Evolutionary conservation across 805 yeast genomes (phyloP).

Genomic region (Teunomyces cretensis): DNA sequence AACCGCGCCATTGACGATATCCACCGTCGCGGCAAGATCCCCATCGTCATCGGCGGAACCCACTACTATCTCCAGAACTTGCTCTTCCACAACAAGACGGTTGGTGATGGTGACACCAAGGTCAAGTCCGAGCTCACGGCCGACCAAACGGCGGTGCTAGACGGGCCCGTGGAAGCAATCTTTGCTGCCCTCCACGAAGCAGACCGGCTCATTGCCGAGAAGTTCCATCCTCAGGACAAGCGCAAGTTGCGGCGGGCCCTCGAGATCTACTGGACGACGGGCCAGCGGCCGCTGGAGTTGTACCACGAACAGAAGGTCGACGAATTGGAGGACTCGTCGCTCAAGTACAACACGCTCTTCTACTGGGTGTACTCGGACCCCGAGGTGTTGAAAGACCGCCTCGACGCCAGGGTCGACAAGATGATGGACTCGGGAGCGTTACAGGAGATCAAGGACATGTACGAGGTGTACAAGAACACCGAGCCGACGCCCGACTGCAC

Average conservation of each 20-base stretch:
- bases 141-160: conserved; percentile 43
- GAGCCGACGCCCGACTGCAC: conserved; percentile 50
- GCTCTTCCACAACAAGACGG: conserved; percentile 67
- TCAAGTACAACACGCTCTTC: conserved; percentile 62
- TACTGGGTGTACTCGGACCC: conserved; percentile 82
- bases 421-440: conserved; percentile 75
- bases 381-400: conserved; percentile 53
- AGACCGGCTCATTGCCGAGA: conserved; percentile 74
- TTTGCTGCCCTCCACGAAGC: conserved; percentile 46
- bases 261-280: conserved; percentile 72
- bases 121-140: conserved; percentile 33
- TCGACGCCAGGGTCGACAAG: conserved; percentile 78
- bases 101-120: conserved; percentile 17
- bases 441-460: conserved; percentile 65
- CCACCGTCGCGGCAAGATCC: conserved; percentile 65
- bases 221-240: conserved; percentile 89
- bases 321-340: conserved; percentile 42
- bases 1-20: conserved; percentile 59
- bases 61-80: conserved; percentile 87
- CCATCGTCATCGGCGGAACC: conserved; percentile 93
- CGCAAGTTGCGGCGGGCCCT: conserved; percentile 77
- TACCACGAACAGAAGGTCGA: conserved; percentile 58
- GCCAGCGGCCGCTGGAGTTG: conserved; percentile 65
- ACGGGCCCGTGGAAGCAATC: conserved; percentile 53
- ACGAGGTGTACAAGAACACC: conserved; percentile 39